These are phyloP conservation scores for Globisporangium sylvaticum DNA, from an alignment of 352 stramenopile species.

Conservation along the genomic window DNA sequence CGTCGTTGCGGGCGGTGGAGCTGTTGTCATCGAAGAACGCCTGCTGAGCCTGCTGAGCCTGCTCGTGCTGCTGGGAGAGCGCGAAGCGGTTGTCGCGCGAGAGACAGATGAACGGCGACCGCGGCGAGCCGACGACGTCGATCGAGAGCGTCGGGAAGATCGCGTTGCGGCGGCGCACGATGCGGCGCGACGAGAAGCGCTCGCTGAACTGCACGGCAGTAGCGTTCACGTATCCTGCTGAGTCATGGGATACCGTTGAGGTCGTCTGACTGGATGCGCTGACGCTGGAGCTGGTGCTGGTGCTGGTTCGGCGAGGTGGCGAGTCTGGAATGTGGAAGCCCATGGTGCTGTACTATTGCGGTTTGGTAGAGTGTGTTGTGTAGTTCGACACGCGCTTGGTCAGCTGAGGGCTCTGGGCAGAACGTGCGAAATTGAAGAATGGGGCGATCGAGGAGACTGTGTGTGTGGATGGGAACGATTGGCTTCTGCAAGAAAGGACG, in stretches of 20 bases:
- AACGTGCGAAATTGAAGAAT: background rate
- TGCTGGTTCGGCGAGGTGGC: slow-evolving; percentile 11
- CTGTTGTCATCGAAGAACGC: too few species aligned
- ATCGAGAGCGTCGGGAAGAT: slow-evolving; percentile 46
- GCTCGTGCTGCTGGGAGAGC: slow-evolving; percentile 30
- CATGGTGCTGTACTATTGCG: slow-evolving; percentile 26
- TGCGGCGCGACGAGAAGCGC: slow-evolving; percentile 10
- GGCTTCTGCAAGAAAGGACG: slow-evolving; percentile 2
- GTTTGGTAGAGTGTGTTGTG: background rate
- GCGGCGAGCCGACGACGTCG: slow-evolving; percentile 38
- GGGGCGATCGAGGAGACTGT: background rate
- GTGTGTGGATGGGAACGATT: background rate
- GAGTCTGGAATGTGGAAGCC: slow-evolving; percentile 70
- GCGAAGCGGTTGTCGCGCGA: slow-evolving; percentile 28
- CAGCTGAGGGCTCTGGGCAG: background rate
- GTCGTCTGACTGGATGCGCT: slow-evolving; percentile 19
- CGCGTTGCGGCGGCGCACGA: slow-evolving; percentile 47
- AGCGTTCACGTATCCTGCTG: background rate
- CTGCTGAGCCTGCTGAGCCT: slow-evolving; percentile 20
- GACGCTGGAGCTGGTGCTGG: background rate
- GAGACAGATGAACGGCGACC: slow-evolving; percentile 35
- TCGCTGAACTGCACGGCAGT: slow-evolving; percentile 10
- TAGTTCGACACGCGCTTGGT: background rate
- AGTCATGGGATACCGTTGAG: too few species aligned
- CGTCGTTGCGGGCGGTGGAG: too few species aligned